Conservation (phyloP, 2,329 filamentous ascomycete species). For the Paradendryphiella salina region DNA sequence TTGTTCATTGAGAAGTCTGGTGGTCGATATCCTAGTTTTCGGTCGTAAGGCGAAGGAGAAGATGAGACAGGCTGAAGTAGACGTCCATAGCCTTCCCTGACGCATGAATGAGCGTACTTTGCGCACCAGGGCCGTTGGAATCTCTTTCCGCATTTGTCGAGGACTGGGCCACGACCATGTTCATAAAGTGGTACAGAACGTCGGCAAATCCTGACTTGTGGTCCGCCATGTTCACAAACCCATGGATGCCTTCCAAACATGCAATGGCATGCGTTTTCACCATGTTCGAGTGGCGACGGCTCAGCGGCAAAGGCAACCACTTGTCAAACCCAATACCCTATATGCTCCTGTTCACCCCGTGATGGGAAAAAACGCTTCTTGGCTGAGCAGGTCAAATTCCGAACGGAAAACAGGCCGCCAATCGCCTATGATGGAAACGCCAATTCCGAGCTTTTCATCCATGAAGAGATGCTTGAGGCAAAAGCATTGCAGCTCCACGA, state of each 20-base stretch:
- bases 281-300: conserved; percentile 51
- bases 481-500: conserved; percentile 55
- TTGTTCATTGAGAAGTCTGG: no score
- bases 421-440: conserved; percentile 38
- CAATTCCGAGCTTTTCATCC: conserved; percentile 50
- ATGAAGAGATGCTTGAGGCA: conserved; percentile 50
- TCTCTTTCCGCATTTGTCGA: conserved; percentile 41
- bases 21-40: conserved; percentile 44
- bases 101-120: conserved; percentile 52
- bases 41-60: conserved; percentile 55
- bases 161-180: conserved; percentile 55
- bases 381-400: conserved; percentile 56
- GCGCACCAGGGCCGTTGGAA: conserved; percentile 17
- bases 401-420: conserved; percentile 46
- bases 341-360: conserved; percentile 48
- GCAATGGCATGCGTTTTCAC: conserved; percentile 36
- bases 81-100: conserved; percentile 59
- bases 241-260: conserved; percentile 35
- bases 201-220: conserved; percentile 30
- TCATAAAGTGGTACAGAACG: conserved; percentile 56
- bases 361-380: conserved; percentile 45
- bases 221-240: conserved; percentile 25
- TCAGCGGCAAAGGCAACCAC: conserved; percentile 56
- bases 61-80: conserved; percentile 58
- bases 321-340: conserved; percentile 49